Evolutionary conservation across 2,329 filamentous ascomycete species (phyloP), one percentile per base, ranked within the genome.

Genomic region (Sclerotinia minor): DNA sequence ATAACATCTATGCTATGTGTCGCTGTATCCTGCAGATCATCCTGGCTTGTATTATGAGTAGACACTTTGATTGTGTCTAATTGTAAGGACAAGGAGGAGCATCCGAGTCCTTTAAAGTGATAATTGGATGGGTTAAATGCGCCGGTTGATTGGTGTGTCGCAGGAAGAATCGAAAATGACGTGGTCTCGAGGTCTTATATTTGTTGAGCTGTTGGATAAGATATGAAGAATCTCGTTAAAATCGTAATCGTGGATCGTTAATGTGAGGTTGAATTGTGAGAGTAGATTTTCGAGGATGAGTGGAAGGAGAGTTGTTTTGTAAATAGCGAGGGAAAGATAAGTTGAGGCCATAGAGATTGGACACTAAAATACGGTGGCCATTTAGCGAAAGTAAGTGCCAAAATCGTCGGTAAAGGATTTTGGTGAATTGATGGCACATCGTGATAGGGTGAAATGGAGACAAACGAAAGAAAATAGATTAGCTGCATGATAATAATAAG

Each of bases 1-100:
- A 77, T 77, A 72, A 69, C 72, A 72, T 75, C 72, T 75, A 76
- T 60, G 71, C 73, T 73, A 69, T 70, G 68, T 67, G 69, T 71
- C 72, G 71, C 72, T 71, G 72, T 72, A 67, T 73, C 73, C 69
- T 73, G 72, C 69, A 70, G 73, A 74, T 73, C 75, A 76, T 77
- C 73, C 69, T 74, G 72, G 65, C 67, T 69, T 64, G 57, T 65
- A 68, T 71, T 73, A 67, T 69, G 71, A 65, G 72, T 71, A 77
- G 76, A 76, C 76, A 77, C 75, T 73, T 76, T 77, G 75, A 68
- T 72, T 68, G 71, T 74, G 69, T 73, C 71, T 67, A 60, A 60
- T 61, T 64, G 66, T 70, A 72, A 72, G 76, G 75, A 76, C 74
- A 72, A 75, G 75, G 73, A 76, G 72, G 70, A 71, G 72, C 72